Base-by-base conservation (phyloP, 2,329 filamentous ascomycete genomes). In the Fusarium nanum region DNA sequence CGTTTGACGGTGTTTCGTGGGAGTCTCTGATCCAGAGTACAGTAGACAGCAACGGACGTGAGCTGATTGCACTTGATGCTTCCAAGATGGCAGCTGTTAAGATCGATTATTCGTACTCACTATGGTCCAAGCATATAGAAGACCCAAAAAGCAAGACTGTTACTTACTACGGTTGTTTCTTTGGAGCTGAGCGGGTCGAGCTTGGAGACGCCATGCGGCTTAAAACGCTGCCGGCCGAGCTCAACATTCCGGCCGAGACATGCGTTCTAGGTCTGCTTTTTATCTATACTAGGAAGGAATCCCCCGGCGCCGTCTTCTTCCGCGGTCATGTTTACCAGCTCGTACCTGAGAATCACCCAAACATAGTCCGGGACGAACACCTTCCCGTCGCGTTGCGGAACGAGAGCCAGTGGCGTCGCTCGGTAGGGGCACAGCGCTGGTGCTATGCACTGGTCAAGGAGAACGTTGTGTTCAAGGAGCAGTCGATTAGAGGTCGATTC, bases 401-500 rank as follows among this genome's bases (percentile, higher is more conserved):
- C 30, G 81, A 83, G 72, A 75, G 76, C 14, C 75, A 76, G 18
- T 84, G 81, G 79, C 80, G 82, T 47, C 78, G 76, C 45, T 66
- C 65, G 12, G 57, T 79, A 73, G 70, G 77, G 77, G 54, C 77
- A 63, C 53, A 77, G 76, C 47, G 70, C 72, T 83, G 68, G 80
- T 80, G 72, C 73, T 82, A 79, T 73, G 73, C 76, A 5, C 74
- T 86, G 44, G 78, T 83, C 28, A 80, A 79, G 66, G 83, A 85
- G 63, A 83, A 84, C 68, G 77, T 79, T n/a, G 78, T 81, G 46
- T 74, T 87, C 22, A 81, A 83, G 65, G 86, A 88, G 71, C 73
- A 75, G 16, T 80, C 81, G 23, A 81, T 89, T 53, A 81, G 82
- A 60, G 87, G 87, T 53, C 81, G 87, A n/a, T 88, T 88, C 78